Evolutionary conservation across 306 rosid species (phyloP), one percentile per base, ranked within the genome.

Genomic region (Dalbergia cochinchinensis): DNA sequence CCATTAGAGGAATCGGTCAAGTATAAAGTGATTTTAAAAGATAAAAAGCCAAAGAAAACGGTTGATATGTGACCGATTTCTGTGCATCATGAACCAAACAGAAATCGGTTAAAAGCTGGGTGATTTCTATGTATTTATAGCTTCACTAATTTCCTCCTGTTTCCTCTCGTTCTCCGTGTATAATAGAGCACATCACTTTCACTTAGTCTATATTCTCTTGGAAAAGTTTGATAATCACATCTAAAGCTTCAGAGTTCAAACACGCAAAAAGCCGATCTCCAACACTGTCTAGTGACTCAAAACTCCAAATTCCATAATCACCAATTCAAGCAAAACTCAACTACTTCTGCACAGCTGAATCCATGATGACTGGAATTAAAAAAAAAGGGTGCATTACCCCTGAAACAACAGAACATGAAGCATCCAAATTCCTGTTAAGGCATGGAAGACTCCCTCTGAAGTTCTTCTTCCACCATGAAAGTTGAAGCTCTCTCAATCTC

Each of bases 221-320:
- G 39, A 65, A 72, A 83, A 82, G 81, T 66, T 74, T 85, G 71
- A 83, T 83, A 79, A 77, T 59, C 48, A 79, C 80, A 73, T 48
- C 74, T 37, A 73, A 75, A 82, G 80, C 86, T 76, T 59, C 73
- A 78, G 69, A 73, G 31, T 15, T 68, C 80, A 72, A 69, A 69
- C n/a, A 69, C 74, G 73, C 76, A 26, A 80, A 74, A 82, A 68
- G 19, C 44, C 54, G 44, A 54, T 57, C 76, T 64, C 11, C 26
- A 54, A 83, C 65, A 85, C 62, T 53, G 19, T 57, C 39, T 35
- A 80, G 33, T 80, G 15, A 62, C 78, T 71, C 77, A 77, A 53
- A 48, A 85, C 78, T 69, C 80, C 85, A 87, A 87, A 82, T 77
- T 57, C 70, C 74, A 55, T 14, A 63, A 69, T 73, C 84, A 71